A percentile compares a stretch with the other conserved stretches of the same genome.
These are phyloP conservation scores for Alloteropsis angusta DNA, from an alignment of 202 grass and related monocot genomes.

Conservation along the genomic window DNA sequence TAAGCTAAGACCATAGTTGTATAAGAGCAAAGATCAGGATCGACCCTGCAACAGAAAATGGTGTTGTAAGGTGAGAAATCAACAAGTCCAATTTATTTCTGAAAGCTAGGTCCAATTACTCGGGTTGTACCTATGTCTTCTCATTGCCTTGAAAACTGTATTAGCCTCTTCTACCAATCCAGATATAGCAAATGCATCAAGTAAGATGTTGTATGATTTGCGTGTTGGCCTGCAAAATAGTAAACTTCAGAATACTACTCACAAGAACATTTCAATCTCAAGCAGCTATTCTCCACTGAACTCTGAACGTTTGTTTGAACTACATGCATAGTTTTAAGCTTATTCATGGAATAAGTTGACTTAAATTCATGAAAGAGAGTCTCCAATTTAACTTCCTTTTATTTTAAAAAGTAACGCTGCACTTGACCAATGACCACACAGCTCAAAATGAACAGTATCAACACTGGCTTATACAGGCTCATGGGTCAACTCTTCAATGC, in stretches of 20 bases:
- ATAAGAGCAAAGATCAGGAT: constrained; percentile 90
- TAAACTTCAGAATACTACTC: constrained; percentile 17
- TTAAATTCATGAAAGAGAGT: not conserved
- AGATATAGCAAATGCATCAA: constrained; percentile 93
- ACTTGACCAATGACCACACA: not conserved
- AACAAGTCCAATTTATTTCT: constrained; percentile 21
- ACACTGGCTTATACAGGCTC: not conserved
- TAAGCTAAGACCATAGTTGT: constrained; percentile 90
- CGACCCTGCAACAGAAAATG: constrained; percentile 43
- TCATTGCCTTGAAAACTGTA: constrained; percentile 88
- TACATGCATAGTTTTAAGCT: not conserved
- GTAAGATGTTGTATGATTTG: constrained; percentile 94
- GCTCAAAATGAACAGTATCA: not conserved
- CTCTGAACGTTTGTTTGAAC: not conserved
- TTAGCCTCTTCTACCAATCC: constrained; percentile 79
- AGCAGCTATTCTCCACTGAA: constrained; percentile 4
- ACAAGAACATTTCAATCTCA: constrained; percentile 7
- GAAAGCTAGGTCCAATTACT: not conserved
- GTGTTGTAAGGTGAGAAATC: constrained; percentile 9
- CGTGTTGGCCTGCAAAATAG: constrained; percentile 62
- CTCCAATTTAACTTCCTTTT: not conserved
- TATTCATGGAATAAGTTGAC: not conserved
- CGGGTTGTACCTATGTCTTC: constrained; percentile 58
- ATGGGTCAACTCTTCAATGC: not conserved
- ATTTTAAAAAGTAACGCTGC: not conserved